These are phyloP conservation scores for Colletotrichum musae DNA, from an alignment of 2,329 filamentous ascomycete genomes.

Conservation along the genomic window DNA sequence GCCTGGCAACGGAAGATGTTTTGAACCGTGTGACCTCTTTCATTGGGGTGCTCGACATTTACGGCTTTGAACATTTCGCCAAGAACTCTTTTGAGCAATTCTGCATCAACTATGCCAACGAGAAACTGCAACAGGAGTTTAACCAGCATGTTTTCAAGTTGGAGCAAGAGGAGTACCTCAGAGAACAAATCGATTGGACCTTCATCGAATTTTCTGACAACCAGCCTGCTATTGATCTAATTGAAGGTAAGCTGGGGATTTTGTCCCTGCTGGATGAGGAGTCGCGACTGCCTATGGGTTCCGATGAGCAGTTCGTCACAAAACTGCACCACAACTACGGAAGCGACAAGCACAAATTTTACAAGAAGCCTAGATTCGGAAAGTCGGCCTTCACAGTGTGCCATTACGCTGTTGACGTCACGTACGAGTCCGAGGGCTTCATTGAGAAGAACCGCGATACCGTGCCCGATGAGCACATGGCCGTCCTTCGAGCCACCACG, in stretches of 20 bases:
- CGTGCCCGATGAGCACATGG: slow-evolving; percentile 98
- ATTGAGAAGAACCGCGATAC: slow-evolving; percentile 99
- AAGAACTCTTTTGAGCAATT: slow-evolving; percentile 99
- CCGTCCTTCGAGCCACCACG: slow-evolving; percentile 85
- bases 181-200: slow-evolving; percentile 98
- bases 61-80: slow-evolving; percentile 98
- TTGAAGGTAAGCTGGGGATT: slow-evolving; percentile 96
- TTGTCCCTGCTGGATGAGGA: slow-evolving; percentile 95
- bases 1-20: slow-evolving; percentile 90
- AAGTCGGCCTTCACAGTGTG: slow-evolving; percentile 98
- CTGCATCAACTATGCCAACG: slow-evolving; percentile 99
- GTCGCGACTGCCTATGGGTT: slow-evolving; percentile 95
- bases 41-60: slow-evolving; percentile 99
- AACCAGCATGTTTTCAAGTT: slow-evolving; percentile 99
- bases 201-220: slow-evolving; percentile 99
- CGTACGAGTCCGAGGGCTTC: slow-evolving; percentile 98
- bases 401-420: slow-evolving; percentile 98
- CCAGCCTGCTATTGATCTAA: slow-evolving; percentile 98
- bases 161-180: slow-evolving; percentile 97
- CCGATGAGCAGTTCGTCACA: slow-evolving; percentile 95
- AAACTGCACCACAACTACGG: slow-evolving; percentile 97
- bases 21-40: slow-evolving; percentile 87
- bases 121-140: slow-evolving; percentile 99
- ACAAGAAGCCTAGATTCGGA: slow-evolving; percentile 98
- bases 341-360: slow-evolving; percentile 92